Conservation (phyloP, 805 yeast species). For the Monosporozyma aquatica region DNA sequence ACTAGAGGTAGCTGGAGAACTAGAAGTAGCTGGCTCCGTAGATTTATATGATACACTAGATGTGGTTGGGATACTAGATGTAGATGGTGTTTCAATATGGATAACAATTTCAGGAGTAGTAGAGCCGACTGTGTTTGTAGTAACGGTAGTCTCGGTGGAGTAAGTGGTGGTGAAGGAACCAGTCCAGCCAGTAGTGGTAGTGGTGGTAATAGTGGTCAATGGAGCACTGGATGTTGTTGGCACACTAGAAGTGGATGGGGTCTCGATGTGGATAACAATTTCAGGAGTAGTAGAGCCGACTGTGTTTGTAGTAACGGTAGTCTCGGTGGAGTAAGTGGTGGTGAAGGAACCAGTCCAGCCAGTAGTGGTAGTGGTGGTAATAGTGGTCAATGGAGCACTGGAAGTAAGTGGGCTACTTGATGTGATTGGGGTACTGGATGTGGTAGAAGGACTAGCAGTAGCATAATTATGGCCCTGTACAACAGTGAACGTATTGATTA, state of each 20-base stretch:
- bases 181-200: constrained; percentile 14
- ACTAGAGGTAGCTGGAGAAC: constrained; percentile 7
- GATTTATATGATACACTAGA: too few relatives aligned
- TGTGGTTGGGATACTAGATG: too few relatives aligned
- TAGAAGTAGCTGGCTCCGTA: too few relatives aligned
- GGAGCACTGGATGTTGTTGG: background rate
- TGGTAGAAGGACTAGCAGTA: constrained; percentile 10
- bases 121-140: constrained; percentile 7
- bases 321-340: constrained; percentile 3
- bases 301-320: constrained; percentile 5
- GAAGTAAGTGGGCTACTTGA: constrained; percentile 2
- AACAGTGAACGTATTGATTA: constrained; percentile 9
- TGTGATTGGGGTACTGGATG: constrained; percentile 5
- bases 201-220: constrained; percentile 1
- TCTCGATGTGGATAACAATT: too few relatives aligned
- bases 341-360: constrained; percentile 12
- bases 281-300: constrained; percentile 3
- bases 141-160: constrained; percentile 12
- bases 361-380: constrained; percentile 10
- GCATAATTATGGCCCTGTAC: constrained; percentile 12
- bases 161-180: constrained; percentile 11
- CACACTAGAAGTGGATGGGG: constrained; percentile 1
- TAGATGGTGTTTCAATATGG: too few relatives aligned
- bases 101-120: constrained; percentile 11
- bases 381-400: constrained; percentile 11